Base-by-base conservation (phyloP, 1,284 basidiomycete species). In the Rhodotorula sp. region DNA sequence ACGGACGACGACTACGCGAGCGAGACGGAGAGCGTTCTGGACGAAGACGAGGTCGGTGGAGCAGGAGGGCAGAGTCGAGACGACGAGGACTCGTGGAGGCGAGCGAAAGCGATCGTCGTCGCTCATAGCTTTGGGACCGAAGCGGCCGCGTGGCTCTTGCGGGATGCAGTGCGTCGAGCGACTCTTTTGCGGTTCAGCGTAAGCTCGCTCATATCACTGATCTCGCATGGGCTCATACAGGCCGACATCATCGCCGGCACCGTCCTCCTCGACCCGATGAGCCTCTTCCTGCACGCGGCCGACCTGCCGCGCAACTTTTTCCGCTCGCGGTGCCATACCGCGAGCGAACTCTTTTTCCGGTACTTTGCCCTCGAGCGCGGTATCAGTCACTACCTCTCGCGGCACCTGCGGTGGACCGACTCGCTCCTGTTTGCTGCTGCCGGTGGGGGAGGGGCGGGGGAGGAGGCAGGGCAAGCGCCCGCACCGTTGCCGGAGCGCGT, bases 251-350 rank as follows among this genome's bases (percentile, higher is more conserved):
- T 75, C 24, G 67, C 67, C 12, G 74, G 72, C 24, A 59, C 48
- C 6, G 72, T 75, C 20, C 46, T 75, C 17, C 60, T 73, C 42
- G 74, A 75, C 45, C 74, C 72, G 8, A 73, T 75, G 72, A 64
- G 57, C 24, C 46, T 71, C 58, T 48, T 73, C 45, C 56, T 74
- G 42, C 73, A 66, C 56, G 60, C 60, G 18, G 59, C 72, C 49
- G 72, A 75, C 51, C 44, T 45, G 0, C 61, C 67, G 33, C 69
- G 74, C 46, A 75, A 74, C 61, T 73, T 75, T 55, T 71, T 74
- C 63, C 67, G 74, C 26, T 66, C 69, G 1, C 64, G 66, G 29
- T 62, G 60, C 29, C n/a, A 46, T 0, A 71, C 74, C 1, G 67
- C 74, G 0, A 72, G 72, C 30, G 71, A 75, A 49, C 64, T 66